Conservation (phyloP, 805 yeast genomes). For the Metschnikowia amazonensis region DNA sequence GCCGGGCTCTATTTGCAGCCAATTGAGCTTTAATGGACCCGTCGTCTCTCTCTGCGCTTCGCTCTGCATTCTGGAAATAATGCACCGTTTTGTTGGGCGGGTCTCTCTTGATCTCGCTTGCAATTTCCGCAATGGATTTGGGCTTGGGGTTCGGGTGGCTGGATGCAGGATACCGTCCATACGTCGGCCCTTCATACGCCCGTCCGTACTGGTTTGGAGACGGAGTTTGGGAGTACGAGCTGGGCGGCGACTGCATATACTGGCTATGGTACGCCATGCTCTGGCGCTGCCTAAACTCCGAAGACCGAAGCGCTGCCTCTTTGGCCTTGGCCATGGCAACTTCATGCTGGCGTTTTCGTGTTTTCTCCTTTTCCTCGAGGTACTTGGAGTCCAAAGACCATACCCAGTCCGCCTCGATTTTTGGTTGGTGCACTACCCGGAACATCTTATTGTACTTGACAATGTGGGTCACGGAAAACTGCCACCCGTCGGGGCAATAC, state of each 20-base stretch:
- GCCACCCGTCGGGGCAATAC: constrained; percentile 98
- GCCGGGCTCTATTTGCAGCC: constrained; percentile 42
- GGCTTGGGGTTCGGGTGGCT: constrained; percentile 17
- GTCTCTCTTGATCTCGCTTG: constrained; percentile 38
- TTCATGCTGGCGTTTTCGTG: constrained; percentile 55
- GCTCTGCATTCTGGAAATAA: constrained; percentile 25
- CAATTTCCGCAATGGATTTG: constrained; percentile 41
- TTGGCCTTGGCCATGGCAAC: constrained; percentile 57
- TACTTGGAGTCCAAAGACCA: constrained; percentile 91
- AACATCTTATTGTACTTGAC: constrained; percentile 83
- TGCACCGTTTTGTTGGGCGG: constrained; percentile 24
- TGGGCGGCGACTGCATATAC: constrained; percentile 1
- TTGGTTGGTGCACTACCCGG: constrained; percentile 60
- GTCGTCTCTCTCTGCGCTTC: constrained; percentile 1
- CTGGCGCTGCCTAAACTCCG: constrained; percentile 48
- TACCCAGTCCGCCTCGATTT: constrained; percentile 81
- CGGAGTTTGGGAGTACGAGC: constrained; percentile 3
- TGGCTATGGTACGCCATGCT: constrained; percentile 20
- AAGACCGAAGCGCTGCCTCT: constrained; percentile 50
- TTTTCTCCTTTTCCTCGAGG: constrained; percentile 75
- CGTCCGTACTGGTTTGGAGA: neutral
- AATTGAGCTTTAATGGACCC: constrained; percentile 42
- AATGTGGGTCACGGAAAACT: constrained; percentile 87
- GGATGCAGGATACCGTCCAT: neutral
- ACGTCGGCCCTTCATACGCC: neutral